phyloP scores from a whole-genome alignment of 257 asterid genomes.

The Capsicum chinense region DNA sequence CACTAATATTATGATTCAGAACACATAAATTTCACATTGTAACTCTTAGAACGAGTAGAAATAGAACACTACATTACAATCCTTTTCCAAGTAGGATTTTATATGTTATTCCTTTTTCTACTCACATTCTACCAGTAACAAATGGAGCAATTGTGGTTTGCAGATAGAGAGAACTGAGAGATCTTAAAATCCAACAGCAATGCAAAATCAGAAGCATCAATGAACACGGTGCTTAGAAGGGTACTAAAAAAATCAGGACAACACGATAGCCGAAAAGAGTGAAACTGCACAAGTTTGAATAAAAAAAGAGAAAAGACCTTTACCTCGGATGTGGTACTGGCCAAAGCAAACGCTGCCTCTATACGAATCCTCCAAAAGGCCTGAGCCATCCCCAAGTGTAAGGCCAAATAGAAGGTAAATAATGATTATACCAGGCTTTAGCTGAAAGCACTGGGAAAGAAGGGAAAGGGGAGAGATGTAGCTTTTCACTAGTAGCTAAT shows the following conservation, averaged over 20 bases:
- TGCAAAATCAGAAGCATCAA: slow-evolving; percentile 16
- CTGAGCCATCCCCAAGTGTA: slow-evolving; percentile 42
- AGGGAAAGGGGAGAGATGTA: slow-evolving; percentile 17
- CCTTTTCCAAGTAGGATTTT: too few relatives aligned
- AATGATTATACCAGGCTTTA: slow-evolving; percentile 30
- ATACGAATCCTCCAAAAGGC: slow-evolving; percentile 96
- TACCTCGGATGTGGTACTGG: slow-evolving; percentile 89
- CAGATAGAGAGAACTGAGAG: slow-evolving; percentile 20
- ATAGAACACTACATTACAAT: too few relatives aligned
- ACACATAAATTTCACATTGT: background rate
- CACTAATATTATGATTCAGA: slow-evolving; percentile 5
- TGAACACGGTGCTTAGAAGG: background rate
- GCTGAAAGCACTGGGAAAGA: slow-evolving; percentile 12
- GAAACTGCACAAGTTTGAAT: background rate
- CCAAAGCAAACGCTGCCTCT: slow-evolving; percentile 95
- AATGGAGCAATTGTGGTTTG: background rate
- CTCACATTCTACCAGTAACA: background rate
- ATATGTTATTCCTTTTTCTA: too few relatives aligned
- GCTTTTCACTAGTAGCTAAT: background rate
- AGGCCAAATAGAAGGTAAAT: slow-evolving; percentile 33
- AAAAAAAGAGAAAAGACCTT: slow-evolving; percentile 19
- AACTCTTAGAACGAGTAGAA: too few relatives aligned
- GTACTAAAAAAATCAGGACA: background rate
- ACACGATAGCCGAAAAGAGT: background rate
- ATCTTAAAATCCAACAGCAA: slow-evolving; percentile 11